phyloP scores from a whole-genome alignment of 164 flowering plant genomes.

The Echeveria elegans region DNA sequence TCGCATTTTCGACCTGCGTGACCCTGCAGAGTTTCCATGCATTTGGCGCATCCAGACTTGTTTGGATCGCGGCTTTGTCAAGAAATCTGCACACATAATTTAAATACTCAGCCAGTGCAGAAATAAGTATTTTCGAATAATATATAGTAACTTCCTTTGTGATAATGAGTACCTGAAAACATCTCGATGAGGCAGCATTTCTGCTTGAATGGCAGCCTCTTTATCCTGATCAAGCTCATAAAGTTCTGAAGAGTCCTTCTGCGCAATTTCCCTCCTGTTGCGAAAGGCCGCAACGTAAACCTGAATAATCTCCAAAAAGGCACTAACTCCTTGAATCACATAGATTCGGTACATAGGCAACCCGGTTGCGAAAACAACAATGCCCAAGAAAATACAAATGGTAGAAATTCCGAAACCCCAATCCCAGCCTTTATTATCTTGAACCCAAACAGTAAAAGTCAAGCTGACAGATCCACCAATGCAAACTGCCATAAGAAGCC shows the following conservation, averaged over 20 bases:
- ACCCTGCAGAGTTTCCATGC: conserved; percentile 48
- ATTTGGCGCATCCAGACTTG: conserved; percentile 12
- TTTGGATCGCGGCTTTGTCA: conserved; percentile 46
- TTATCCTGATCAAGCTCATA: conserved; percentile 45
- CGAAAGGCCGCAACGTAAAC: conserved; percentile 56
- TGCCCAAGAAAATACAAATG: conserved; percentile 31
- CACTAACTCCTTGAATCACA: conserved; percentile 23
- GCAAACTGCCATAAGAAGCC: conserved; percentile 33
- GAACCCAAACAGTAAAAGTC: conserved; percentile 51
- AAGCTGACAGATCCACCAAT: conserved; percentile 45
- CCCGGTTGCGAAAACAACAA: conserved; percentile 32
- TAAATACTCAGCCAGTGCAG: too few species aligned
- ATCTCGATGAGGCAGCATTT: conserved; percentile 50
- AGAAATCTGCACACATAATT: conserved; percentile 24
- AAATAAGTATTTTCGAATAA: background rate
- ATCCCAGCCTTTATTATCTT: conserved; percentile 56
- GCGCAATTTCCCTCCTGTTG: conserved; percentile 39
- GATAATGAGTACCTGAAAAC: conserved; percentile 30
- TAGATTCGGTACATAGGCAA: conserved; percentile 40
- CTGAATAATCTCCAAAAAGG: conserved; percentile 35
- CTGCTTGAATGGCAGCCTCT: conserved; percentile 30
- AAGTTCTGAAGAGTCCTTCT: conserved; percentile 34
- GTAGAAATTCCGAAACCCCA: conserved; percentile 48
- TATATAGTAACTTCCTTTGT: too few species aligned
- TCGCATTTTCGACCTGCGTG: conserved; percentile 51